These are phyloP conservation scores for Trichosanthes cucumerina DNA, from an alignment of 306 rosid species.

Conservation along the genomic window DNA sequence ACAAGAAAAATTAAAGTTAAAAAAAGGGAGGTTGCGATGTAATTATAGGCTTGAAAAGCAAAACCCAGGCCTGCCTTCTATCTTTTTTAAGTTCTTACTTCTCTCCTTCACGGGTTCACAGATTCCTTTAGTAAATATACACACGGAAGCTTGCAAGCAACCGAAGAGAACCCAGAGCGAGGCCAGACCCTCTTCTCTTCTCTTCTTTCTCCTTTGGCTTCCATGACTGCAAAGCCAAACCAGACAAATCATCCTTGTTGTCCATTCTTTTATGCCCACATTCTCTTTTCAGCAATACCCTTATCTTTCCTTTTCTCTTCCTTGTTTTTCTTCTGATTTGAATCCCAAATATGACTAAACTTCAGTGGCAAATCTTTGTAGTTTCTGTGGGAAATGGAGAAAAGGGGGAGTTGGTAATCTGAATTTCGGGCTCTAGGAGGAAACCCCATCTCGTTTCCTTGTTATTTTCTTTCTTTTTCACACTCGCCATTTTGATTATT, in stretches of 20 bases:
- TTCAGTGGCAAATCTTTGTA: constrained; percentile 25
- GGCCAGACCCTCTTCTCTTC: constrained; percentile 14
- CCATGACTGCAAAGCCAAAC: constrained; percentile 29
- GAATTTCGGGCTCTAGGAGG: not conserved
- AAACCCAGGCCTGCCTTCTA: constrained; percentile 5
- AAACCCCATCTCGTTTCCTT: constrained; percentile 10
- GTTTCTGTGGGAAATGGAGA: constrained; percentile 27
- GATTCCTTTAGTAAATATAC: constrained; percentile 2
- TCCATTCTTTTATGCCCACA: constrained; percentile 15
- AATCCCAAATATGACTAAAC: constrained; percentile 14
- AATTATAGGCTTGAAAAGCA: constrained; percentile 30
- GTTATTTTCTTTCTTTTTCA: constrained; percentile 16
- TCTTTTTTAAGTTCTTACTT: constrained; percentile 9
- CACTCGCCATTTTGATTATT: constrained; percentile 12
- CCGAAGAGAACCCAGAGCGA: constrained; percentile 19
- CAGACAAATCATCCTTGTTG: constrained; percentile 42
- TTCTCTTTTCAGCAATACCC: constrained; percentile 25
- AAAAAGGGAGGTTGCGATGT: constrained; percentile 23
- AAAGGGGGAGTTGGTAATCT: constrained; percentile 17
- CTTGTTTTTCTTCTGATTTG: not conserved
- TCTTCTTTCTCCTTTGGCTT: constrained; percentile 1
- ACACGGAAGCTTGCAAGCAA: constrained; percentile 15
- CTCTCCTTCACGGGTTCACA: constrained; percentile 17
- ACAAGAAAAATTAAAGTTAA: constrained; percentile 24
- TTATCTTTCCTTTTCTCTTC: constrained; percentile 31